Percentiles rank a stretch among this genome's conserved stretches.
These are phyloP conservation scores for Rhynchosporium secalis DNA, from an alignment of 2,329 filamentous ascomycete genomes.

Conservation along the genomic window DNA sequence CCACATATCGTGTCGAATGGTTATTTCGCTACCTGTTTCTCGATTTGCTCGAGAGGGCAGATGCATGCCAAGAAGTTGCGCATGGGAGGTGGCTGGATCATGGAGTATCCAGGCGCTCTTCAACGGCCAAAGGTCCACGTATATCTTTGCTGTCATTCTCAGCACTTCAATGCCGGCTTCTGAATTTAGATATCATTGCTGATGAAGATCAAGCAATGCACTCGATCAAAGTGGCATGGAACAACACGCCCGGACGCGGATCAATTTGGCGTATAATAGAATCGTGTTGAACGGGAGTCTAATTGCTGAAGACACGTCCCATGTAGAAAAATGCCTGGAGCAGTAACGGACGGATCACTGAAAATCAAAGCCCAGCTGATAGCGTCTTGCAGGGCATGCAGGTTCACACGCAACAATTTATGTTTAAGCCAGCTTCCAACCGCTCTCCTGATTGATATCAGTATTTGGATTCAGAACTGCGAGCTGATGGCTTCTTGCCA, in stretches of 20 bases:
- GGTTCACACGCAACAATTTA: slow-evolving; percentile 4
- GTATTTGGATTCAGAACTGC: background rate
- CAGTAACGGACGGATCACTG: slow-evolving; percentile 18
- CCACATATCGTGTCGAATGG: slow-evolving; percentile 35
- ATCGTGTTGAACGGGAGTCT: slow-evolving; percentile 14
- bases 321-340: slow-evolving; percentile 19
- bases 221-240: slow-evolving; percentile 23
- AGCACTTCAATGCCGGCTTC: slow-evolving; percentile 55
- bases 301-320: slow-evolving; percentile 24
- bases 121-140: slow-evolving; percentile 54
- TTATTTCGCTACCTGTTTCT: slow-evolving; percentile 15
- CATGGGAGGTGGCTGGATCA: slow-evolving; percentile 52
- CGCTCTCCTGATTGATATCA: slow-evolving; percentile 16
- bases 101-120: slow-evolving; percentile 54
- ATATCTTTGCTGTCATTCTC: slow-evolving; percentile 49
- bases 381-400: slow-evolving; percentile 18
- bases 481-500: slow-evolving; percentile 11
- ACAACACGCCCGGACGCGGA: slow-evolving; percentile 19
- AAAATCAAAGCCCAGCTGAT: slow-evolving; percentile 16
- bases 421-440: slow-evolving; percentile 18
- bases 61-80: slow-evolving; percentile 52
- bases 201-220: slow-evolving; percentile 22
- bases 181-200: slow-evolving; percentile 38
- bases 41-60: slow-evolving; percentile 37
- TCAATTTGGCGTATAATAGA: slow-evolving; percentile 22